Evolutionary conservation across 768 basidiomycete species (phyloP).

Genomic region (Pisolithus microcarpus): DNA sequence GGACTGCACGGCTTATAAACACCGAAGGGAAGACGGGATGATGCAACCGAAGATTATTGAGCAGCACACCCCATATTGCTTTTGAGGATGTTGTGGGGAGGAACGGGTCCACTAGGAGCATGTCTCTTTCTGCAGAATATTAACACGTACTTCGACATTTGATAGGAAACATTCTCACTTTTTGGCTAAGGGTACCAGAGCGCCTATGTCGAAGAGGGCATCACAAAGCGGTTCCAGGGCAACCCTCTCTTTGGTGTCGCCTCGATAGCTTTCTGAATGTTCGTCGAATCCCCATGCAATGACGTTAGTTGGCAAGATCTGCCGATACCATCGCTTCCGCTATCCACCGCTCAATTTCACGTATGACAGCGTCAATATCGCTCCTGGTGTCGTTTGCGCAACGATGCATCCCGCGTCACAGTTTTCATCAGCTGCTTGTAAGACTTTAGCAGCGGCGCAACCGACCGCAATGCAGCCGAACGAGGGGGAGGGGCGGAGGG

Average conservation of each 20-base stretch:
- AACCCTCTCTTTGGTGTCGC: conserved; percentile 54
- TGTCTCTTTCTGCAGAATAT: conserved; percentile 47
- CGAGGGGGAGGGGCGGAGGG: conserved; percentile 35
- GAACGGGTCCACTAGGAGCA: conserved; percentile 34
- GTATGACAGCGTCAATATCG: conserved; percentile 43
- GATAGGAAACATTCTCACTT: conserved; percentile 46
- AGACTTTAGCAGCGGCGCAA: conserved; percentile 60
- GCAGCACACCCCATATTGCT: conserved; percentile 60
- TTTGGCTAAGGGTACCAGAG: conserved; percentile 74
- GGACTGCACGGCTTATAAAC: conserved; percentile 42
- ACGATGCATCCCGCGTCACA: conserved; percentile 56
- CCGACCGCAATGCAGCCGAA: conserved; percentile 39
- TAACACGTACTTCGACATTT: background rate
- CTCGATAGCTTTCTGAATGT: conserved; percentile 26
- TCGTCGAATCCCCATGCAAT: conserved; percentile 39
- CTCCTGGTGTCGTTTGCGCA: conserved; percentile 43
- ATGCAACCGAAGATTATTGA: conserved; percentile 47
- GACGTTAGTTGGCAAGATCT: conserved; percentile 37
- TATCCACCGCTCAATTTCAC: conserved; percentile 73
- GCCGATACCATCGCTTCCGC: conserved; percentile 64
- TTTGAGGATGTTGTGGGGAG: conserved; percentile 46
- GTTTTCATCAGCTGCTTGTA: conserved; percentile 68
- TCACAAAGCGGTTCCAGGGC: conserved; percentile 64
- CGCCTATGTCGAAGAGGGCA: conserved; percentile 60
- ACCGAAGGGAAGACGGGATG: conserved; percentile 49